These are phyloP conservation scores for Wickerhamiella azymoides DNA, from an alignment of 805 yeast species.

Conservation along the genomic window DNA sequence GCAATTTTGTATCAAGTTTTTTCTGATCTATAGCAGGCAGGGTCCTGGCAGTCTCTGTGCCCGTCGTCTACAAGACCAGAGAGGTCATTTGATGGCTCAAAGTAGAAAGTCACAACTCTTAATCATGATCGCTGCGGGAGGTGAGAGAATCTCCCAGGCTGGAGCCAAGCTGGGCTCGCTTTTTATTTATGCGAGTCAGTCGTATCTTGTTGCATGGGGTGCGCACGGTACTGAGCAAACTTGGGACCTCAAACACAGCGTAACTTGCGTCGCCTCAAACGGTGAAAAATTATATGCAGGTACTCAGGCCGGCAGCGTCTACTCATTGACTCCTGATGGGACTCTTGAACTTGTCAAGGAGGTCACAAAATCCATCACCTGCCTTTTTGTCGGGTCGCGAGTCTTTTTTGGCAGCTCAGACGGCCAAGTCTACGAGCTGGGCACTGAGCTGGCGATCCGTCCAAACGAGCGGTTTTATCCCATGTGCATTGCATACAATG, in stretches of 20 bases:
- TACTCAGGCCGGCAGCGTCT: conserved; percentile 30
- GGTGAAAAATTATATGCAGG: conserved; percentile 53
- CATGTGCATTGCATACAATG: conserved; percentile 6
- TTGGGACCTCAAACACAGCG: conserved; percentile 30
- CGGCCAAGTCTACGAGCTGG: conserved; percentile 20
- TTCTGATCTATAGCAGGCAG: no score
- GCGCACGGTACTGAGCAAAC: conserved; percentile 5
- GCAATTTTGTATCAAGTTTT: no score
- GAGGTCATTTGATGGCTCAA: no score
- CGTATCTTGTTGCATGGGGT: conserved; percentile 2
- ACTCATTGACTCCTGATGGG: conserved; percentile 32
- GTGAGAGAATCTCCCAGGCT: conserved; percentile 9
- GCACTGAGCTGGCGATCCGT: neutral
- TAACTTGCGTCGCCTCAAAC: conserved; percentile 63
- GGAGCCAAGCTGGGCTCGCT: conserved; percentile 3
- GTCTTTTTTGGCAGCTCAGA: conserved; percentile 61
- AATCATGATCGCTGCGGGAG: conserved; percentile 11
- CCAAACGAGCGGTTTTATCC: conserved; percentile 6
- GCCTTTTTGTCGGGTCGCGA: conserved; percentile 36
- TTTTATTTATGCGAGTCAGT: conserved; percentile 7
- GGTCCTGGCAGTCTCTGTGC: no score
- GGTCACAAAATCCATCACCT: conserved; percentile 37
- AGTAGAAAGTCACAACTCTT: no score
- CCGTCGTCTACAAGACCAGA: no score
- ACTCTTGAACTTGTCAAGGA: conserved; percentile 43